phyloP scores from a whole-genome alignment of 352 stramenopile species.

The Phytophthora meadii region DNA sequence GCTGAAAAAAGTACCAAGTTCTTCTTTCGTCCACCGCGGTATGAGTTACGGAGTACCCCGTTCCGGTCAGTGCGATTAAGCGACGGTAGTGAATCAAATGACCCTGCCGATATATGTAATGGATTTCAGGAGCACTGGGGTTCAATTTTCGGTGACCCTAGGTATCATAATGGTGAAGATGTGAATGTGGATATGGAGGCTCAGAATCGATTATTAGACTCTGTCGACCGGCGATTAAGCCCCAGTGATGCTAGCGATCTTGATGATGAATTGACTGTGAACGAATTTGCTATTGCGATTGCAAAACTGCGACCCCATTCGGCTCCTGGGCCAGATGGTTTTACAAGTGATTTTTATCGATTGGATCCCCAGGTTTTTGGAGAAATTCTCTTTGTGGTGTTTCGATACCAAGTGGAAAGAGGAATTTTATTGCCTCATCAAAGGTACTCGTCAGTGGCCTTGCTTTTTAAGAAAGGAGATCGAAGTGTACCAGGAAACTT shows the following conservation, averaged over 20 bases:
- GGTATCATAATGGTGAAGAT: background rate
- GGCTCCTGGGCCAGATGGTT: background rate
- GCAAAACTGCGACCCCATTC: background rate
- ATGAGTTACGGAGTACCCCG: constrained; percentile 1
- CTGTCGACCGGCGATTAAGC: background rate
- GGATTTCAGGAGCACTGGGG: constrained; percentile 14
- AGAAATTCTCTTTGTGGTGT: background rate
- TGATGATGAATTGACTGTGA: background rate
- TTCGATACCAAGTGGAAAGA: constrained; percentile 5
- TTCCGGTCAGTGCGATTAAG: background rate
- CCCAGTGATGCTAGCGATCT: background rate
- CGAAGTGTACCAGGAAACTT: background rate
- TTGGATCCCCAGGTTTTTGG: background rate
- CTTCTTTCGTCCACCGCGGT: constrained; percentile 15
- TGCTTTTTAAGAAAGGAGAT: too few species aligned
- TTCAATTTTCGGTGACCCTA: constrained; percentile 5
- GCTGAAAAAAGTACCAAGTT: background rate
- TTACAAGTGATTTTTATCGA: constrained; percentile 7
- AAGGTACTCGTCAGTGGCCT: too few species aligned
- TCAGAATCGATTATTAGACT: background rate
- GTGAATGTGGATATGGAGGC: background rate
- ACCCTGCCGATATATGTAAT: background rate
- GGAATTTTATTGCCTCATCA: background rate
- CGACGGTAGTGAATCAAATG: background rate
- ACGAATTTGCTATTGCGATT: background rate